These are phyloP conservation scores for Botrytis cinerea DNA, from an alignment of 2,329 filamentous ascomycete genomes.

Conservation along the genomic window DNA sequence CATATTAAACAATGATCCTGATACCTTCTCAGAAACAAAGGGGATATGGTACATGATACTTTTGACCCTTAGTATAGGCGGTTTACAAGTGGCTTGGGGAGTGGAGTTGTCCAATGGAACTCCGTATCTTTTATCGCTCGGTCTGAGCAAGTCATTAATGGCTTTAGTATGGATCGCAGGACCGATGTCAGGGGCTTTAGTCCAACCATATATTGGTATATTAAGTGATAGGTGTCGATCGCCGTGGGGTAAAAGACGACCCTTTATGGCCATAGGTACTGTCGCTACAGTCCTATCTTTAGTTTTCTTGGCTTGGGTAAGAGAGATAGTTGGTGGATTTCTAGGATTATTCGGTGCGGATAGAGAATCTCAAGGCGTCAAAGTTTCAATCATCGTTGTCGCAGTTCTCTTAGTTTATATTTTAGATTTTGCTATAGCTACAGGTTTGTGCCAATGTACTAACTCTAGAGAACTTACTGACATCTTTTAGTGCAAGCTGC, in stretches of 20 bases:
- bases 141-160: slow-evolving; percentile 79
- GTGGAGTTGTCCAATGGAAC: slow-evolving; percentile 94
- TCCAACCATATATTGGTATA: slow-evolving; percentile 82
- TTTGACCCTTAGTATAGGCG: slow-evolving; percentile 83
- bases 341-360: slow-evolving; percentile 71
- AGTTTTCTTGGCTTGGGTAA: slow-evolving; percentile 72
- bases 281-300: slow-evolving; percentile 67
- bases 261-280: slow-evolving; percentile 75
- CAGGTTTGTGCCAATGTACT: slow-evolving; percentile 55
- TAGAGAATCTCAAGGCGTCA: slow-evolving; percentile 63
- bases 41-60: slow-evolving; percentile 83
- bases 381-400: slow-evolving; percentile 68
- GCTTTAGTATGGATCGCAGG: slow-evolving; percentile 84
- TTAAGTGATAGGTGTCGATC: slow-evolving; percentile 76
- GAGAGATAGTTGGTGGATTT: slow-evolving; percentile 68
- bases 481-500: slow-evolving; percentile 72
- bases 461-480: slow-evolving; percentile 25
- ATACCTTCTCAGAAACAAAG: slow-evolving; percentile 66
- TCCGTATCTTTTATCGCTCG: slow-evolving; percentile 76
- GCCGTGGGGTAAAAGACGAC: slow-evolving; percentile 75
- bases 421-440: slow-evolving; percentile 93
- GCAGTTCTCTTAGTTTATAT: slow-evolving; percentile 88
- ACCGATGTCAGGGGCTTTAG: slow-evolving; percentile 73
- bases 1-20: slow-evolving; percentile 47
- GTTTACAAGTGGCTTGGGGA: slow-evolving; percentile 92